Conservation (phyloP, 2,329 filamentous ascomycete species). For the Exophiala alcalophila region DNA sequence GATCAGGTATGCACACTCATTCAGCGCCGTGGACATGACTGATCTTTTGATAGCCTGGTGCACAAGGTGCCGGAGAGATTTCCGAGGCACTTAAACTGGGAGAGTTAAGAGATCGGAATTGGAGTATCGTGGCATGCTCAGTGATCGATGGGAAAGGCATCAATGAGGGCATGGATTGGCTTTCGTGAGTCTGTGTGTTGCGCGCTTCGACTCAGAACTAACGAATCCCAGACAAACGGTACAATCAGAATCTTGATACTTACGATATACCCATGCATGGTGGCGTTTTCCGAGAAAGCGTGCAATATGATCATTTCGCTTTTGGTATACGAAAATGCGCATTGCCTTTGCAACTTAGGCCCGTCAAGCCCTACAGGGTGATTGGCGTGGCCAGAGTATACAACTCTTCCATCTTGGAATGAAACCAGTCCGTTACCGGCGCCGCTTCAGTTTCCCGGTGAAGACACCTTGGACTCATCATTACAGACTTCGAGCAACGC, state of each 20-base stretch:
- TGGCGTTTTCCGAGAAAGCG: constrained; percentile 6
- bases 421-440: too few relatives aligned
- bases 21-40: constrained; percentile 2
- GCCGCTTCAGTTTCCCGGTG: too few relatives aligned
- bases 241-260: constrained; percentile 27
- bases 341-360: too few relatives aligned
- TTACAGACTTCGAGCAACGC: too few relatives aligned
- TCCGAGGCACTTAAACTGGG: constrained; percentile 87
- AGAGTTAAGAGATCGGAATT: constrained; percentile 92
- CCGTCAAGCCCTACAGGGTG: too few relatives aligned
- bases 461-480: too few relatives aligned
- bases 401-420: too few relatives aligned
- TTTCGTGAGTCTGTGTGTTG: constrained; percentile 40
- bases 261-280: constrained; percentile 11
- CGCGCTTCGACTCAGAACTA: constrained; percentile 3
- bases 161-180: constrained; percentile 98
- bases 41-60: constrained; percentile 69
- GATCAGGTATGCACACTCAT: constrained; percentile 50
- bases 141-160: constrained; percentile 94
- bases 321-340: too few relatives aligned
- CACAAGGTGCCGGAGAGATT: constrained; percentile 94
- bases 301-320: constrained; percentile 2
- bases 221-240: constrained; percentile 26
- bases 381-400: too few relatives aligned
- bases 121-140: constrained; percentile 97